Evolutionary conservation across 129 eudicot genomes (phyloP).

Genomic region (Helichrysum umbraculigerum): DNA sequence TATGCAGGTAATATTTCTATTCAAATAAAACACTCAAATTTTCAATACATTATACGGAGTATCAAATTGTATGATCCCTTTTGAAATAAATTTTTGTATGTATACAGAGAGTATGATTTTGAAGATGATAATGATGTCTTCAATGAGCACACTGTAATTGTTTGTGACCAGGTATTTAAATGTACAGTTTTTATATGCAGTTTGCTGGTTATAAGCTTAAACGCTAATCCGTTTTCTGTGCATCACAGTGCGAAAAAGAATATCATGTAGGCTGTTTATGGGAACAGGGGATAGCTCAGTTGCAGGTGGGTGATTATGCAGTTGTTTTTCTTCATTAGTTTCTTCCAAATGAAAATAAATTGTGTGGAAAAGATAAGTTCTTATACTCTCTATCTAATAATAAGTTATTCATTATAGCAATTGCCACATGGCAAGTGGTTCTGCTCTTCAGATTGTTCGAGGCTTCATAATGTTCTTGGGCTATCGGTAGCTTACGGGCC

Average conservation of each 20-base stretch:
- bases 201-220: no score
- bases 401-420: slow-evolving; percentile 40
- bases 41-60: not conserved
- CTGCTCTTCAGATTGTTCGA: slow-evolving; percentile 56
- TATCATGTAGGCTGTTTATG: no score
- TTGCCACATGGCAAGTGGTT: slow-evolving; percentile 66
- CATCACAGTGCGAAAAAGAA: no score
- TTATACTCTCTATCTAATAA: no score
- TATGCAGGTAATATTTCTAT: no score
- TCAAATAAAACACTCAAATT: not conserved
- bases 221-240: no score
- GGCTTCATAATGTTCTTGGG: slow-evolving; percentile 49
- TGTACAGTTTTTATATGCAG: not conserved
- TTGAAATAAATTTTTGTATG: slow-evolving; percentile 15
- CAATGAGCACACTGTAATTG: slow-evolving; percentile 67
- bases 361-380: no score
- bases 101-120: slow-evolving; percentile 61
- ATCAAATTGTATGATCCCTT: not conserved
- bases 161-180: slow-evolving; percentile 76
- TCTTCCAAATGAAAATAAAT: no score
- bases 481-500: slow-evolving; percentile 41
- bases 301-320: no score
- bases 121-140: slow-evolving; percentile 47
- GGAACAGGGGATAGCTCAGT: no score
- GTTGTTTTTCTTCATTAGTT: no score